These are phyloP conservation scores for Brassica carinata DNA, from an alignment of 345 rosid genomes.

Conservation along the genomic window DNA sequence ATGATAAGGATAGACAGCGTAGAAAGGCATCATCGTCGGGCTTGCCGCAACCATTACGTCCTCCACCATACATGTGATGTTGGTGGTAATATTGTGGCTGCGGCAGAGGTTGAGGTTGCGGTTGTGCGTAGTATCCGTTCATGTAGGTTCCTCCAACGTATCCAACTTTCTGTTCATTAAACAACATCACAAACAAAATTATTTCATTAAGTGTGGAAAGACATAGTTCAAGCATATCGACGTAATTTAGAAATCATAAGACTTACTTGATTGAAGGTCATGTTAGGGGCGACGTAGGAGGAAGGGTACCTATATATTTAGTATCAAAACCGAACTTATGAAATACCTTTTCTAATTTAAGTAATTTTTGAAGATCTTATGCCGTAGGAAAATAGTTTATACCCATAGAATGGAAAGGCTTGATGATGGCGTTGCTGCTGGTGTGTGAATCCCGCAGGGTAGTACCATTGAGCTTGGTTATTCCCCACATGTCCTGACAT, in stretches of 20 bases:
- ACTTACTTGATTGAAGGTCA: slow-evolving; percentile 75
- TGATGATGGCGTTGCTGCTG: slow-evolving; percentile 43
- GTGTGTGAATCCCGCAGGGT: slow-evolving; percentile 57
- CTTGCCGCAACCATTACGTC: slow-evolving; percentile 68
- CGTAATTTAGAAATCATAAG: neutral
- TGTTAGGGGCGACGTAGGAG: slow-evolving; percentile 60
- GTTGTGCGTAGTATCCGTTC: slow-evolving; percentile 60
- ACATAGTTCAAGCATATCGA: neutral
- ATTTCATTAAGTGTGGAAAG: neutral
- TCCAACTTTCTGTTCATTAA: slow-evolving; percentile 60
- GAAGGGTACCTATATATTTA: slow-evolving; percentile 63
- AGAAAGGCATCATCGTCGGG: slow-evolving; percentile 77
- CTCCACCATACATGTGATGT: slow-evolving; percentile 40
- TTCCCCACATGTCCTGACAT: slow-evolving; percentile 53
- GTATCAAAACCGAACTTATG: neutral
- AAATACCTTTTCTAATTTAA: neutral
- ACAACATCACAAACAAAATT: neutral
- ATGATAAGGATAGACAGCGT: slow-evolving; percentile 71
- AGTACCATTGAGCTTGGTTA: slow-evolving; percentile 82
- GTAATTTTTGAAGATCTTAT: too few species aligned
- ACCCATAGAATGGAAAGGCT: slow-evolving; percentile 85
- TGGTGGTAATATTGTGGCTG: slow-evolving; percentile 31
- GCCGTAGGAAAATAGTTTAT: neutral
- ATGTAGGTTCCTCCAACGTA: slow-evolving; percentile 72
- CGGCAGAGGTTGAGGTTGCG: slow-evolving; percentile 18